Base-by-base conservation (phyloP, 192 early-diverging fungal species). In the Glomus cerebriforme region DNA sequence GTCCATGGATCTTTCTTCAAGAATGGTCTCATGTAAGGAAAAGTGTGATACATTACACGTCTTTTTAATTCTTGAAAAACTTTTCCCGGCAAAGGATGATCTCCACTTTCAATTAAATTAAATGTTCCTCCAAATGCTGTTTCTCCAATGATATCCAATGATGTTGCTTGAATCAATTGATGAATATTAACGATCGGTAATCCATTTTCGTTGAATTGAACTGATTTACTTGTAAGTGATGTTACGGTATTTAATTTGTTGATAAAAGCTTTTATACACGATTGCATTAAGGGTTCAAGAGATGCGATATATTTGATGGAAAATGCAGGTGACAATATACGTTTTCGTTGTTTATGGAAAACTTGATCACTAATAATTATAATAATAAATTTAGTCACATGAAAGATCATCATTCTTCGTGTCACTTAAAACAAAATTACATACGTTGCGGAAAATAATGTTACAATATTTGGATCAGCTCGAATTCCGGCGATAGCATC, bases 81-180 rank as follows among this genome's bases (percentile, higher is more conserved):
- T 59, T 77, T 68, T 22, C 47, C 63, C 8, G 85, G 86, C 4
- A 90, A 39, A 24, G 82, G 82, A 75, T 90, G 85, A 1, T 79
- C 79, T 17, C 80, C 84, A 6, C 80, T 73, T 45, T 86, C 81
- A n/a, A 90, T 60, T 82, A 90, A 88, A 10, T 85, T 71, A 59
- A 90, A 90, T 6, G 86, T 79, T 59, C 76, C 37, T 9, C 88
- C 88, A 75, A 90, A 89, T 19, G 85, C 85, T 0, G 85, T 85
- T n/a, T 86, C 83, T 0, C 88, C 88, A 73, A 90, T 88, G 22
- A 83, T 81, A 73, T 90, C 88, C 39, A 90, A 59, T 17, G 88
- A 75, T 15, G 82, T 49, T 43, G 80, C 59, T 31, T 82, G 69
- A 26, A 82, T 37, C 19, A 86, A 49, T 3, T 34, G 59, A 77